These are phyloP conservation scores for Cryptococcus deneoformans DNA, from an alignment of 1,284 basidiomycete species.

Conservation along the genomic window DNA sequence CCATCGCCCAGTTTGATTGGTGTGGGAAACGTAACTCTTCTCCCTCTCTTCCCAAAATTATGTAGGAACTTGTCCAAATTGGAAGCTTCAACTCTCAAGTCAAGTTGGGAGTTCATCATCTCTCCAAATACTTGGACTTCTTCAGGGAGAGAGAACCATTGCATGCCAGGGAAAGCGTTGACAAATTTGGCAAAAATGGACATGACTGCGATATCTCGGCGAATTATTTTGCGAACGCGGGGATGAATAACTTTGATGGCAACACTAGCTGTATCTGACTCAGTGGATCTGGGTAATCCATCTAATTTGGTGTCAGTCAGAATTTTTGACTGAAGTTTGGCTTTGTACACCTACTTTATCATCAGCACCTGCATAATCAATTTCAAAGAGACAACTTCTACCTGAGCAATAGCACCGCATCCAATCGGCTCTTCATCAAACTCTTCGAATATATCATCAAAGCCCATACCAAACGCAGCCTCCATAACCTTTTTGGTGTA, in stretches of 20 bases:
- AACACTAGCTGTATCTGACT: constrained; percentile 69
- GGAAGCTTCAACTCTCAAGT: constrained; percentile 84
- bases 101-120: constrained; percentile 98
- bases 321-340: constrained; percentile 19
- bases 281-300: constrained; percentile 22
- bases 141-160: constrained; percentile 95
- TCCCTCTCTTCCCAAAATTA: constrained; percentile 73
- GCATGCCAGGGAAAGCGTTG: constrained; percentile 82
- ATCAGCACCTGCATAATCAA: not conserved
- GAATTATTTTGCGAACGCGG: constrained; percentile 72
- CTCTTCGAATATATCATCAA: constrained; percentile 87
- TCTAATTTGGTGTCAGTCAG: constrained; percentile 6
- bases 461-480: constrained; percentile 73
- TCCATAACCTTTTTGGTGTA: constrained; percentile 86
- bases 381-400: constrained; percentile 41
- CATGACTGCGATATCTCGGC: constrained; percentile 88
- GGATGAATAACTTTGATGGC: constrained; percentile 98
- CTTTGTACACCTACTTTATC: constrained; percentile 51
- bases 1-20: constrained; percentile 57
- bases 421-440: constrained; percentile 88
- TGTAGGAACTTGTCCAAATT: constrained; percentile 82
- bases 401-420: constrained; percentile 97
- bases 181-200: constrained; percentile 81
- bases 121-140: constrained; percentile 91
- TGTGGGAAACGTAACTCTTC: constrained; percentile 84